Evolutionary conservation across 2,329 filamentous ascomycete species (phyloP).

Genomic region (Trichoderma sp.): DNA sequence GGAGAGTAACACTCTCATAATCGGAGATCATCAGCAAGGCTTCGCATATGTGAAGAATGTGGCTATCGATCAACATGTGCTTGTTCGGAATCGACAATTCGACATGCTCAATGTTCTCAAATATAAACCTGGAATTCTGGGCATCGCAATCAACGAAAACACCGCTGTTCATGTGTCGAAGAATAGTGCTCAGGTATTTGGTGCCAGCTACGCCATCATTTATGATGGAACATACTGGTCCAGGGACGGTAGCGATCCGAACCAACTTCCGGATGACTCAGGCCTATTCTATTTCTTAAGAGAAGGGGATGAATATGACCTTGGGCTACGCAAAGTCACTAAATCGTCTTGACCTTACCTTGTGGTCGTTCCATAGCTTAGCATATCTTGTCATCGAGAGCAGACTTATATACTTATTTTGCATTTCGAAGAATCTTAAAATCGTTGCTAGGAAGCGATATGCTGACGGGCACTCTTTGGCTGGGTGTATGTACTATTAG

Average conservation of each 20-base stretch:
- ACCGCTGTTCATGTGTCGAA: conserved; percentile 12
- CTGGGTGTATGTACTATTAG: too few species aligned
- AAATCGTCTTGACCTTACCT: background rate
- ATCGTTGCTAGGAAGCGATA: background rate
- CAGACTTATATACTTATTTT: background rate
- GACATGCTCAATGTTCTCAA: conserved; percentile 14
- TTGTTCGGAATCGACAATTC: conserved; percentile 11
- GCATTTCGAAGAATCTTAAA: background rate
- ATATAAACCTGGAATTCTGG: conserved; percentile 14
- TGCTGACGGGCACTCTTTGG: too few species aligned
- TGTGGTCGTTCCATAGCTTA: background rate
- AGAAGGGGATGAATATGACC: conserved; percentile 11
- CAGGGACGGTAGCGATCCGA: conserved; percentile 1
- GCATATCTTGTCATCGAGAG: background rate
- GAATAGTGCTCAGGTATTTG: conserved; percentile 1
- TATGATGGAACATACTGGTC: conserved; percentile 20
- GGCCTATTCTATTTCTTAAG: conserved; percentile 7
- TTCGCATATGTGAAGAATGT: conserved; percentile 18
- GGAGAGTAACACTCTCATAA: conserved; percentile 8
- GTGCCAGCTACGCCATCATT: conserved; percentile 15
- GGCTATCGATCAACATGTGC: conserved; percentile 18
- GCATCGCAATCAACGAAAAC: conserved; percentile 12
- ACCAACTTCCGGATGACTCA: conserved; percentile 5
- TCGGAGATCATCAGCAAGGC: conserved; percentile 17
- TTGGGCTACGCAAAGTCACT: background rate